Evolutionary conservation across 352 stramenopile species (phyloP), one percentile per base, ranked within the genome.

Genomic region (Phytophthora kernoviae): DNA sequence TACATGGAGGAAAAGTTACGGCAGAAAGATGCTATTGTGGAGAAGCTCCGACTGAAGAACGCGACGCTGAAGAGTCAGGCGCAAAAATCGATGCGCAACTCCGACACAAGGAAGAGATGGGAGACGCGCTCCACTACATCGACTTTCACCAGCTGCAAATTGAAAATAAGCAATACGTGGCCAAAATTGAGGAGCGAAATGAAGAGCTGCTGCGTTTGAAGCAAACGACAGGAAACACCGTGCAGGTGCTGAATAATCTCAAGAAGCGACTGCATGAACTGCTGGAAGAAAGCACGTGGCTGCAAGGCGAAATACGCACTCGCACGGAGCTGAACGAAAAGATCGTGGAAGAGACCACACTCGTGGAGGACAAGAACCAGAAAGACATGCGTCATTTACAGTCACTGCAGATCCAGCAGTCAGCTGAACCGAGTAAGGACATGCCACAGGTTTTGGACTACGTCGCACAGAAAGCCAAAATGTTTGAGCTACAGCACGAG

Each of bases 121-220:
- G 94, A 17, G 94, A 98, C 53, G 90, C 91, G 8, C 77, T 98
- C 6, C 93, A 98, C 62, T 98, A 98, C 73, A 98, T 98, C 41
- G 94, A 98, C 47, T 98, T 98, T 48, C 94, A 98, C 66, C 88
- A 96, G 54, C 77, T 98, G 10, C 94, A 98, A 75, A 98, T 98
- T 46, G 94, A 98, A 68, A 98, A 98, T 81, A 98, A 98, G 54
- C 93, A 98, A 73, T 98, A 98, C 75, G 79, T 98, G 7, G 79
- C 83, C 47, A 98, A 96, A 64, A 98, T 98, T 57, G 94, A 98
- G 64, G 94, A 98, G 74, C 77, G 91, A 27, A 98, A 98, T 54
- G 84, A 97, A 64, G 92, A 98, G 72, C 74, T 98, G 12, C 77
- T 98, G 57, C 88, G 87, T 46, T 79, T 98, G 32, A 98, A 98